Conservation (phyloP, 352 stramenopile species). For the Phytopythium boreale region DNA sequence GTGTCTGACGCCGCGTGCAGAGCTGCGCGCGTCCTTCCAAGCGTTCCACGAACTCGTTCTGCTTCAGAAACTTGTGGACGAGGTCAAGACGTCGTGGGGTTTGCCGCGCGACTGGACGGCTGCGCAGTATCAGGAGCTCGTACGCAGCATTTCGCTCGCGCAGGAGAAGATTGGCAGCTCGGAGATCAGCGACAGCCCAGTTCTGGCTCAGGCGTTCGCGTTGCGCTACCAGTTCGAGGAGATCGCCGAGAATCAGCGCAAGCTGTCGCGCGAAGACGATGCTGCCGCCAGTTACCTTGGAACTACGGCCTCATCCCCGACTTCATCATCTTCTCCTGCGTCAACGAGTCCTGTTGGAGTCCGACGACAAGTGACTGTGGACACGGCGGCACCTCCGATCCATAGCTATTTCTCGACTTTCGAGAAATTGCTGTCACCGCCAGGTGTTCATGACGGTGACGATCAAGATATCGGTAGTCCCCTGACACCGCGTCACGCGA, state of each 20-base stretch:
- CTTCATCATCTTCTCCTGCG: background rate
- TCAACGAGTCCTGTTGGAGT: background rate
- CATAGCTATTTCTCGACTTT: conserved; percentile 78
- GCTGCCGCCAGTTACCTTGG: background rate
- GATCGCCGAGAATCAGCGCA: conserved; percentile 58
- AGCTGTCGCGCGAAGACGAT: conserved; percentile 27
- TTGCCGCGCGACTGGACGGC: conserved; percentile 40
- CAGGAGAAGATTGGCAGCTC: conserved; percentile 38
- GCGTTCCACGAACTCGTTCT: conserved; percentile 67
- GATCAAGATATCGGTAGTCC: conserved; percentile 6
- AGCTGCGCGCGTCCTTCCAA: conserved; percentile 65
- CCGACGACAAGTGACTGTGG: background rate
- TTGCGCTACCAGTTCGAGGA: conserved; percentile 70
- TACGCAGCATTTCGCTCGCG: conserved; percentile 52
- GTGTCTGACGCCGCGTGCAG: conserved; percentile 17
- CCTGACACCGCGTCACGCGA: conserved; percentile 63
- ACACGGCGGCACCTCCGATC: conserved; percentile 19
- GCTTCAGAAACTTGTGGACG: conserved; percentile 51
- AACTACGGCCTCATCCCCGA: background rate
- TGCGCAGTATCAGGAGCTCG: conserved; percentile 57
- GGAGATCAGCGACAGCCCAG: conserved; percentile 26
- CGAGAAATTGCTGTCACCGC: conserved; percentile 33
- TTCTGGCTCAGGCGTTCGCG: conserved; percentile 48
- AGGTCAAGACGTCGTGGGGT: conserved; percentile 44
- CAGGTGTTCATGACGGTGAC: background rate